Conservation (phyloP, 352 stramenopile genomes). For the Peronospora destructor region DNA sequence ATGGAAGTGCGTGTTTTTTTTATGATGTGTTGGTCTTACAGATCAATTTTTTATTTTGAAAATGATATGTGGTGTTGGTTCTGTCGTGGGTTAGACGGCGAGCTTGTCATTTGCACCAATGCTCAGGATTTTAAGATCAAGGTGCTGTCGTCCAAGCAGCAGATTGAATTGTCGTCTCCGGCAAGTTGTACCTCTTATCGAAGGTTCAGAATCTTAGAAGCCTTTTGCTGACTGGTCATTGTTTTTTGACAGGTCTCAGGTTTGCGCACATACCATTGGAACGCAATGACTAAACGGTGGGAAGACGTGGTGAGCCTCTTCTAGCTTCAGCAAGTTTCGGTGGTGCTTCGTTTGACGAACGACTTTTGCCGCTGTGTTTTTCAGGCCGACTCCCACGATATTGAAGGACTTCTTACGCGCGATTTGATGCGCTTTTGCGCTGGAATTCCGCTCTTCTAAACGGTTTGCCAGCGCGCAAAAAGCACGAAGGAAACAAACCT, state of each 20-base stretch:
- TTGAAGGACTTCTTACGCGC: slow-evolving; percentile 71
- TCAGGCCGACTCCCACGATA: slow-evolving; percentile 66
- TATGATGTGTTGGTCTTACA: not conserved
- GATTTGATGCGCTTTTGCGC: slow-evolving; percentile 76
- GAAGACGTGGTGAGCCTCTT: slow-evolving; percentile 54
- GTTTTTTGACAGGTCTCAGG: slow-evolving; percentile 51
- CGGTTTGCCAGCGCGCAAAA: not conserved
- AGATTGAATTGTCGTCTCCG: slow-evolving; percentile 63
- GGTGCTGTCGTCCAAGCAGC: slow-evolving; percentile 50
- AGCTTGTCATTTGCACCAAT: slow-evolving; percentile 44
- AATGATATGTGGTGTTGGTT: not conserved
- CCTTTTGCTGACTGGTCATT: slow-evolving; percentile 1
- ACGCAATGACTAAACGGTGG: slow-evolving; percentile 58
- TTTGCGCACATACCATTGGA: slow-evolving; percentile 68
- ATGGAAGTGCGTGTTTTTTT: slow-evolving; percentile 23
- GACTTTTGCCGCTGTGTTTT: slow-evolving; percentile 8
- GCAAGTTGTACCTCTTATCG: slow-evolving; percentile 11
- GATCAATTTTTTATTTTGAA: not conserved
- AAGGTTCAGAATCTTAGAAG: not conserved
- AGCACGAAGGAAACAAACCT: not conserved
- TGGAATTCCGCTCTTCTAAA: slow-evolving; percentile 65
- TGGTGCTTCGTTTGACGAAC: not conserved
- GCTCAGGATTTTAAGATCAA: slow-evolving; percentile 61
- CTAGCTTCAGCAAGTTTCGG: slow-evolving; percentile 1
- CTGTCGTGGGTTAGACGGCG: slow-evolving; percentile 19